Base-by-base conservation (phyloP, 768 basidiomycete genomes). In the Amanita subjunquillea region DNA sequence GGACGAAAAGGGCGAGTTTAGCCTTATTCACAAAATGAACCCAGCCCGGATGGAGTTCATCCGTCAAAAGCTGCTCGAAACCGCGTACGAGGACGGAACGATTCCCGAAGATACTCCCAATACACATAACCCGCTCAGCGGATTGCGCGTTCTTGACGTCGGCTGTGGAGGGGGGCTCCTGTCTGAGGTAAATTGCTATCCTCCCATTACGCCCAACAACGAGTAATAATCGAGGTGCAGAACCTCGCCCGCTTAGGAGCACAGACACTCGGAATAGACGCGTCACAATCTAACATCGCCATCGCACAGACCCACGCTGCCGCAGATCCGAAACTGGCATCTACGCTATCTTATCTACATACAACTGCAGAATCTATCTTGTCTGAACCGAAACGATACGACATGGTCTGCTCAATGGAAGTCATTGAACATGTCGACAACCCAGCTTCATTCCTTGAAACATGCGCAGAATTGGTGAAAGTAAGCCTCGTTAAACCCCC, bases 341-440 rank as follows among this genome's bases (percentile, higher is more conserved):
- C 63, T 2, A 58, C 68, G 39, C 72, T 94, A 23, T 66, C 71
- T 0, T 98, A 97, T 68, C 68, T 79, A 6, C 82, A 89, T 60
- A 74, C 79, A 0, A 73, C 87, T 0, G 91, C 87, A 0, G 93
- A 97, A 62, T 74, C 74, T 0, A 75, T 99, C 3, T 67, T 89
- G 27, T 38, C 51, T 9, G 80, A 82, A 4, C 64, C 77, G 12
- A 75, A 74, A 58, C 79, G 79, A 48, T 98, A 85, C 63, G 95
- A 98, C 64, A 78, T 93, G 17, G 93, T 99, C 12, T 96, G 92
- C 63, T 88, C 93, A 8, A 91, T 98, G 91, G 96, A 99, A 66
- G 95, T 99, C 6, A 64, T 99, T 29, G 96, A 99, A 69, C 96
- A 99, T 62, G 96, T 99, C 48, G 89, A 96, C 63, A 85, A 95